Percentiles rank a stretch among this genome's conserved stretches.
Evolutionary conservation across 345 rosid genomes (phyloP).

Genomic region (Brassica cretica): DNA sequence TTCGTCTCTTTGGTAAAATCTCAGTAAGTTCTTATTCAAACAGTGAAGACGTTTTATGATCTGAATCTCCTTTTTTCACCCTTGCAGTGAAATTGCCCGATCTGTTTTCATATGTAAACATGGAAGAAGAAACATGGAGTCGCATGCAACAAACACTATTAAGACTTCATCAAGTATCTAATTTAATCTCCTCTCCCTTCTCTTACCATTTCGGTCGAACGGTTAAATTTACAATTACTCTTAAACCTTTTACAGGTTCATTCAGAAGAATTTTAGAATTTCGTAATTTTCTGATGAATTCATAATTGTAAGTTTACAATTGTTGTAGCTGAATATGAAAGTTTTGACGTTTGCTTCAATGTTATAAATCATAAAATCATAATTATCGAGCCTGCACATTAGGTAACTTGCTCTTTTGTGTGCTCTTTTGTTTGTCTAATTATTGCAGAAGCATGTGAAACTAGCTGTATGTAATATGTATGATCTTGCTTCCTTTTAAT

Average conservation of each 20-base stretch:
- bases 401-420: not conserved
- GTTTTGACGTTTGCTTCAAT: too few species aligned
- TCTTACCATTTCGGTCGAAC: not conserved
- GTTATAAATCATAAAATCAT: too few species aligned
- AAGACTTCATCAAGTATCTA: constrained; percentile 65
- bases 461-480: not conserved
- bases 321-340: too few species aligned
- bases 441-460: not conserved
- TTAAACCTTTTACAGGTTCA: constrained; percentile 50
- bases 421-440: constrained; percentile 7
- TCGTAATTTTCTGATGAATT: not conserved
- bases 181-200: not conserved
- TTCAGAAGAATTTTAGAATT: constrained; percentile 63
- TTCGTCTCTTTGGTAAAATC: constrained; percentile 70
- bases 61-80: not conserved
- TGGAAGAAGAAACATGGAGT: constrained; percentile 82
- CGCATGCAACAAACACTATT: constrained; percentile 77
- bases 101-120: constrained; percentile 74
- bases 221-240: not conserved
- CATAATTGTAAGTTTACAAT: too few species aligned
- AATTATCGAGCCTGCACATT: not conserved
- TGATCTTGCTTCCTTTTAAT: constrained; percentile 5
- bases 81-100: constrained; percentile 88
- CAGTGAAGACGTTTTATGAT: not conserved
- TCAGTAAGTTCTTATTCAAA: not conserved